Evolutionary conservation across 192 early-diverging fungal genomes (phyloP), one percentile per base, ranked within the genome.

Genomic region (Chytriomyces hyalinus): DNA sequence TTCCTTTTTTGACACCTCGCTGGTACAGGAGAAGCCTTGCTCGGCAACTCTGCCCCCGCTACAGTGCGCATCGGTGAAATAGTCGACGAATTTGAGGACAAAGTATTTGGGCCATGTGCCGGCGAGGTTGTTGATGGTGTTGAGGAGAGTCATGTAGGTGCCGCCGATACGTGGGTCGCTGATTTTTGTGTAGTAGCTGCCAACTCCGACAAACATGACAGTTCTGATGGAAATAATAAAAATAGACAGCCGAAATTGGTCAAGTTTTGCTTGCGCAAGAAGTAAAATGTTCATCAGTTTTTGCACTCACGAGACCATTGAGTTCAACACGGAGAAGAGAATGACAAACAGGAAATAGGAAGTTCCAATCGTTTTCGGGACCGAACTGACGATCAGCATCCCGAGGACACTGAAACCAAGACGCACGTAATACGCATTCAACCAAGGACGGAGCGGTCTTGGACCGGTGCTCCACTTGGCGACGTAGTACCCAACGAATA

Each of bases 91-190:
- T 76, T 94, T 88, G 66, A 98, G 86, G 15, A 98, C 91, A 87
- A 98, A 96, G 84, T 91, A 97, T 28, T 92, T 89, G 0, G 96
- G 94, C 97, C 95, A 98, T 6, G 96, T 99, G 43, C 97, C 97
- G 59, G 96, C 97, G 80, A 99, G 93, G 82, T 99, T 99, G 77
- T 91, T 93, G 67, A 98, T 81, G 1, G 97, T 99, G 80, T 97
- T 97, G 49, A 98, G 85, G 77, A 88, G 75, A 17, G 88, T 89
- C 88, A 89, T 89, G 78, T 89, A 89, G 7, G 86, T 89, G 17
- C 88, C 88, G 20, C 85, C 97, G 75, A 99, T 97, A 36, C 93
- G 80, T 6, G 97, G 97, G 80, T 99, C 97, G 5, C 93, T 93
- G 67, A 99, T 96, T 81, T 92, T 91, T 4, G 97, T 94, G 84